These are phyloP conservation scores for Moricandia arvensis DNA, from an alignment of 345 rosid genomes.

Conservation along the genomic window DNA sequence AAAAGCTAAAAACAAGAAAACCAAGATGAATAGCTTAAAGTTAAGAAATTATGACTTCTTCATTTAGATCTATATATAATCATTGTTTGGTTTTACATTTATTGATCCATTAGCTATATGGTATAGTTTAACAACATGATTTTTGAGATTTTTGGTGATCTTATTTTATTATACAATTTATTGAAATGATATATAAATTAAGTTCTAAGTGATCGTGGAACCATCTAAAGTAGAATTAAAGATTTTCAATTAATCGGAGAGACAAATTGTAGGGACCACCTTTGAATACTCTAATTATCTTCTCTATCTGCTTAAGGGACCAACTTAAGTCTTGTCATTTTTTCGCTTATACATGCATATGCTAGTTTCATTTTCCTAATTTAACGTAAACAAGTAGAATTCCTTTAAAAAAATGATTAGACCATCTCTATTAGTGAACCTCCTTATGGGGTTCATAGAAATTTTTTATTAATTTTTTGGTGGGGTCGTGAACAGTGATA, in stretches of 20 bases:
- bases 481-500: no score
- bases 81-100: not conserved
- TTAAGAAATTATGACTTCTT: not conserved
- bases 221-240: slow-evolving; percentile 30
- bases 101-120: slow-evolving; percentile 9
- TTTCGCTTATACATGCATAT: not conserved
- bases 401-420: no score
- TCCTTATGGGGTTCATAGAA: no score
- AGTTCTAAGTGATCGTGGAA: slow-evolving; percentile 23
- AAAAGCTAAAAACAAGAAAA: no score
- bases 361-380: not conserved
- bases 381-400: not conserved
- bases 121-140: not conserved
- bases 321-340: not conserved
- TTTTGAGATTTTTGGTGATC: slow-evolving; percentile 18
- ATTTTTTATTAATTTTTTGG: no score
- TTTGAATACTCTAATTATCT: slow-evolving; percentile 6
- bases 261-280: slow-evolving; percentile 13
- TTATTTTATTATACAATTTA: not conserved
- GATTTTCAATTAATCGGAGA: slow-evolving; percentile 6
- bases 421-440: no score
- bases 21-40: not conserved
- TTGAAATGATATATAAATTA: not conserved
- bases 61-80: not conserved
- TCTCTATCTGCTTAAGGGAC: not conserved